Base-by-base conservation (phyloP, 257 asterid genomes). In the Jacaranda mimosifolia region DNA sequence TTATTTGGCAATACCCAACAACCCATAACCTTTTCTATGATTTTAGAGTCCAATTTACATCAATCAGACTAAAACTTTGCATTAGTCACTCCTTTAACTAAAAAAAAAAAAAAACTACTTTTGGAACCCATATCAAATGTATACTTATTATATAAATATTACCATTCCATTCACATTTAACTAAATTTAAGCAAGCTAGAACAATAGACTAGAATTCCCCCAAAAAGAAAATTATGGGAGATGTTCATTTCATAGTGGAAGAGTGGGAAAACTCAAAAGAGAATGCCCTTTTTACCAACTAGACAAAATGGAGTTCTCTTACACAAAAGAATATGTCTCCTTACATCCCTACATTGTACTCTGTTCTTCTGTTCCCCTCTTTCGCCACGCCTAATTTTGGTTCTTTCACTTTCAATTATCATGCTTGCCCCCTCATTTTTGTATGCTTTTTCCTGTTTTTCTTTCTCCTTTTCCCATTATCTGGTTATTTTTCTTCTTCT, bases 381-480 rank as follows among this genome's bases (percentile, higher is more conserved):
- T 62, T 62, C 60, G 63, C 83, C 89, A 87, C 85, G 87, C 91
- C 88, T 83, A 66, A 13, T 66, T 76, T 77, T 18, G 32, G 80
- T 76, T 73, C 80, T 85, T 81, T 85, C 91, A 48, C 85, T 85
- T 85, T 87, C 89, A 77, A 74, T 87, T 77, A 79, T 85, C 84
- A 80, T 76, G 72, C 75, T 64, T 68, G 70, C 45, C 62, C 63
- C 81, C 73, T 45, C 15, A 11, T 36, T 26, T 3, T 5, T 49
- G 7, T 21, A 3, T 26, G 5, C 58, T 3, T 39, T 49, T 17
- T 45, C 6, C 9, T 19, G 46, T 13, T 14, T 17, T 6, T 26
- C 38, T 53, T 35, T 17, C 9, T 11, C 38, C 19, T 21, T 67
- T 46, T 71, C 49, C 66, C 35, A 64, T 68, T 53, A n/a, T 7